A percentile compares a stretch with the other conserved stretches of the same genome.
phyloP scores from a whole-genome alignment of 23 red algal species.

The Gracilaria caudata region DNA sequence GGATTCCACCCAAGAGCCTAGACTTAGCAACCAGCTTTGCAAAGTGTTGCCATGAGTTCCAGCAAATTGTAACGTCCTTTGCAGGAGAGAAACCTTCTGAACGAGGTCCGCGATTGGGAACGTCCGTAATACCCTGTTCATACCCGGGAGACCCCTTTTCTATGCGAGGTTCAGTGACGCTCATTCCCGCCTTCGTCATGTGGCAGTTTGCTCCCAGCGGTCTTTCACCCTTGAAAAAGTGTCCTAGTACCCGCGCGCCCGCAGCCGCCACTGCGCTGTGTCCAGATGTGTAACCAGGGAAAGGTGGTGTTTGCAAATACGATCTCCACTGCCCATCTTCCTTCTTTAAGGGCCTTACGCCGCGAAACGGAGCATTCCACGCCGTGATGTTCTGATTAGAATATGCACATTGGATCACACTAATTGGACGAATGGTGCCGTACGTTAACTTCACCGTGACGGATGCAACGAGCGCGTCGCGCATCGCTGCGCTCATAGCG shows the following conservation, averaged over 20 bases:
- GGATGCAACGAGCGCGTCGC: conserved; percentile 24
- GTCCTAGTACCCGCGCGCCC: conserved; percentile 32
- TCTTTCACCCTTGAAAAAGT: conserved; percentile 32
- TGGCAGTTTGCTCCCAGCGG: conserved; percentile 40
- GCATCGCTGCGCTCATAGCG: conserved; percentile 18
- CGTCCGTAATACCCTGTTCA: conserved; percentile 35
- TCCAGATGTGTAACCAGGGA: conserved; percentile 43
- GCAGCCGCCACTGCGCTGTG: conserved; percentile 53
- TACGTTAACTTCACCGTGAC: conserved; percentile 27
- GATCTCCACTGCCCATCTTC: conserved; percentile 23
- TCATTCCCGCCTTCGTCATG: conserved; percentile 24
- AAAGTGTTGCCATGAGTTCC: conserved; percentile 12
- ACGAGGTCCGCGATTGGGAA: conserved; percentile 26
- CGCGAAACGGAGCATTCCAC: conserved; percentile 45
- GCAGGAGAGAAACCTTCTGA: conserved; percentile 46
- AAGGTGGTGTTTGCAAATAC: conserved; percentile 53
- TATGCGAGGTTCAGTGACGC: conserved; percentile 16
- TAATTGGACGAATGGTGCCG: conserved; percentile 30
- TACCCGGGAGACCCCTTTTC: conserved; percentile 33
- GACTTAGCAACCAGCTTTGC: conserved; percentile 33
- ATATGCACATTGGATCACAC: conserved; percentile 46
- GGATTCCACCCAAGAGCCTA: conserved; percentile 53
- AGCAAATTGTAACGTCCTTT: conserved; percentile 42
- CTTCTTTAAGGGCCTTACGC: not conserved
- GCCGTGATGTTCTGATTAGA: not conserved